These are phyloP conservation scores for Xylaria arbuscula DNA, from an alignment of 2,329 filamentous ascomycete genomes.

Conservation along the genomic window DNA sequence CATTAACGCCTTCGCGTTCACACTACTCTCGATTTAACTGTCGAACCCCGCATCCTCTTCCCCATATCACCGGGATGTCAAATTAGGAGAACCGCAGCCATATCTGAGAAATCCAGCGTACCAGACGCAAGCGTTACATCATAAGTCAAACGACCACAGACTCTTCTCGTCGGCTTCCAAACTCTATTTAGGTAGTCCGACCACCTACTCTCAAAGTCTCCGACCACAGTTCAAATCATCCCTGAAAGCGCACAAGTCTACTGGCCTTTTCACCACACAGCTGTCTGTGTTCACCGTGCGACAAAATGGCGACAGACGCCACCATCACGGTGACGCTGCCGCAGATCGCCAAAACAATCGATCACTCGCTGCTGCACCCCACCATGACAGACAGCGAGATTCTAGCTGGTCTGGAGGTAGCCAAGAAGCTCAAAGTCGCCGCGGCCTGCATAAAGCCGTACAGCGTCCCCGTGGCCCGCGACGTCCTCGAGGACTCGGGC, in stretches of 20 bases:
- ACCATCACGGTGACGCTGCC: constrained; percentile 56
- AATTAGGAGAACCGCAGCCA: background rate
- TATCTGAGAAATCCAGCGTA: background rate
- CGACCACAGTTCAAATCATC: background rate
- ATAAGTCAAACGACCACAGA: background rate
- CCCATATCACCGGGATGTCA: background rate
- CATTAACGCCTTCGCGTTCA: background rate
- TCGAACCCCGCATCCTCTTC: constrained; percentile 20
- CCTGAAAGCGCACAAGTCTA: background rate
- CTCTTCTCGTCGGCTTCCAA: background rate
- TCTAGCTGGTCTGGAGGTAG: constrained; percentile 59
- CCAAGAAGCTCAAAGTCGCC: constrained; percentile 61
- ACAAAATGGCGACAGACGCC: constrained; percentile 15
- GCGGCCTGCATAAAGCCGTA: constrained; percentile 71
- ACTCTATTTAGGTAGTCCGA: background rate
- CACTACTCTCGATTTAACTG: background rate
- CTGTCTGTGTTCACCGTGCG: background rate
- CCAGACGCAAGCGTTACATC: constrained; percentile 3
- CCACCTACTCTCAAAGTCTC: background rate
- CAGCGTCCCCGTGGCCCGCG: constrained; percentile 59
- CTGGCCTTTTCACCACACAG: background rate
- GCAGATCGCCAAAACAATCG: constrained; percentile 66
- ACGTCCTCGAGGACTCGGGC: constrained; percentile 58
- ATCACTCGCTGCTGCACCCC: constrained; percentile 71
- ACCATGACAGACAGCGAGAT: constrained; percentile 69